phyloP scores from a whole-genome alignment of 106 monocot genomes.

The Iris macrosiphon region DNA sequence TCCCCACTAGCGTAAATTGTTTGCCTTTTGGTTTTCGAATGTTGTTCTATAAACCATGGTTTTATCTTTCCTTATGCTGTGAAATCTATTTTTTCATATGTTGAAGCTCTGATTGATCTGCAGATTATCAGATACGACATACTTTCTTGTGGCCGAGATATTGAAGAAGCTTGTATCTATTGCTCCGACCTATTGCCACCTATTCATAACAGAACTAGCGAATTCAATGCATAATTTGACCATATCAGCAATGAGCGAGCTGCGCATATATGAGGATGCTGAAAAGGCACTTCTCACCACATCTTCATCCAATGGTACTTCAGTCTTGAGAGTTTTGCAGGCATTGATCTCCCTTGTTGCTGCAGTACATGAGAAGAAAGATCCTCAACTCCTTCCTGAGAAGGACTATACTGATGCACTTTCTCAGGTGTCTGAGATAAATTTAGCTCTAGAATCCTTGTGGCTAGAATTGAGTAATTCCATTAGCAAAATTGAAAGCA shows the following conservation, averaged over 20 bases:
- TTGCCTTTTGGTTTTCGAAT: not conserved
- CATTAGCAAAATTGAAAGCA: constrained; percentile 82
- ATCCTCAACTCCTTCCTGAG: constrained; percentile 39
- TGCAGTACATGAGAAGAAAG: constrained; percentile 63
- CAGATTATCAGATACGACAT: constrained; percentile 94
- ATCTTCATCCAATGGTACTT: constrained; percentile 74
- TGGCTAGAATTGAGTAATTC: constrained; percentile 89
- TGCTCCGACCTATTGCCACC: constrained; percentile 68
- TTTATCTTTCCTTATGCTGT: not conserved
- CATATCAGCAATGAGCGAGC: constrained; percentile 62
- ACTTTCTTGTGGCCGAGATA: constrained; percentile 78
- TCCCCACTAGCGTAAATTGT: not conserved
- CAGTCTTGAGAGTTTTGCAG: constrained; percentile 84
- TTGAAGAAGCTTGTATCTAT: constrained; percentile 81
- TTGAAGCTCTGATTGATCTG: not conserved
- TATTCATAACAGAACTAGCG: constrained; percentile 83
- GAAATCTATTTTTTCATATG: not conserved
- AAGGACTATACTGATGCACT: constrained; percentile 60
- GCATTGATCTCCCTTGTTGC: constrained; percentile 81
- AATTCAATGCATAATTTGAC: constrained; percentile 70
- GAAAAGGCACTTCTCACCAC: constrained; percentile 77
- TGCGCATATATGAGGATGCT: constrained; percentile 62
- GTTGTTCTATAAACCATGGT: too few relatives aligned
- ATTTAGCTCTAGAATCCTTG: constrained; percentile 66
- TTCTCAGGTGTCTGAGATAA: constrained; percentile 66